phyloP scores from a whole-genome alignment of 768 basidiomycete genomes.

The Xerocomellus intermedius region DNA sequence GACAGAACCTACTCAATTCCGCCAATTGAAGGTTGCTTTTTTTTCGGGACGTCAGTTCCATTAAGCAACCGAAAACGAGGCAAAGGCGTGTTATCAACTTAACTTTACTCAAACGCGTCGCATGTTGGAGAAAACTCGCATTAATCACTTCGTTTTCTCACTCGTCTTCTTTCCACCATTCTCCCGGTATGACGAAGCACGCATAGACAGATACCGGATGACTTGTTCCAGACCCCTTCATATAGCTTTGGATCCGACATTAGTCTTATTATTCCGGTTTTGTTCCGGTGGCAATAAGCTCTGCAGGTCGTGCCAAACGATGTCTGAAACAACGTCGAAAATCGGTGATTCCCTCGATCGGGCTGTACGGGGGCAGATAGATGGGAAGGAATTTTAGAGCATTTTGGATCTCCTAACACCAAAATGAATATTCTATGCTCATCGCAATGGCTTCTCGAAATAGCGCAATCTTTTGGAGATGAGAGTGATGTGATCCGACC shows the following conservation, averaged over 20 bases:
- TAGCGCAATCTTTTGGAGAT: background rate
- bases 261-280: slow-evolving; percentile 2
- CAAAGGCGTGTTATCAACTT: slow-evolving; percentile 20
- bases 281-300: slow-evolving; percentile 21
- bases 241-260: background rate
- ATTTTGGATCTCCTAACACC: background rate
- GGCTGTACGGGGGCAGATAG: background rate
- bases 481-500: slow-evolving; percentile 2
- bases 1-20: slow-evolving; percentile 2
- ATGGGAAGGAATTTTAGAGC: background rate
- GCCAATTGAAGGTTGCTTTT: background rate
- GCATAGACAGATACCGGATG: background rate
- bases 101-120: slow-evolving; percentile 9
- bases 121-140: background rate
- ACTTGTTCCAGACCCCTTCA: background rate
- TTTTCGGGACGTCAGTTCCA: slow-evolving; percentile 14
- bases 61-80: slow-evolving; percentile 25
- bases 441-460: background rate
- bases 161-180: background rate
- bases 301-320: slow-evolving; percentile 6
- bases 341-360: background rate
- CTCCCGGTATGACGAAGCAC: background rate
- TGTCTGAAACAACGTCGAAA: slow-evolving; percentile 4
- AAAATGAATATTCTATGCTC: background rate
- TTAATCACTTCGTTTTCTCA: background rate